These are phyloP conservation scores for Earliella scabrosa DNA, from an alignment of 1,284 basidiomycete genomes.

Conservation along the genomic window DNA sequence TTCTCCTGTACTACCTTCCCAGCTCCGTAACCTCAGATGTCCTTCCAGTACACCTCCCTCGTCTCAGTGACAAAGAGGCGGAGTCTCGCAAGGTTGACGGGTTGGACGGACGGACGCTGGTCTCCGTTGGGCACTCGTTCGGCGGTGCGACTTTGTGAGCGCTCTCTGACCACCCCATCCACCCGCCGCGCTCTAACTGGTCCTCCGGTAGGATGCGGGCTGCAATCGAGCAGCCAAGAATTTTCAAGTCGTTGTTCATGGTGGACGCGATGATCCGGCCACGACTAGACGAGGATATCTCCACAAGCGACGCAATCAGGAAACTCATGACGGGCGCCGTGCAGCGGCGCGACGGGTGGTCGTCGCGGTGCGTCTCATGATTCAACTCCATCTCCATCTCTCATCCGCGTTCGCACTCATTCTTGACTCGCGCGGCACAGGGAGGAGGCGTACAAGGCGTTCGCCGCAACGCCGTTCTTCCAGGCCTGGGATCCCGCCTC, in stretches of 20 bases:
- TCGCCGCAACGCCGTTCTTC: constrained; percentile 73
- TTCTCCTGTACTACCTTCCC: constrained; percentile 48
- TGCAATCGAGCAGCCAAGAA: constrained; percentile 61
- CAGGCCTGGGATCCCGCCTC: constrained; percentile 72
- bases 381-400: not conserved
- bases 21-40: constrained; percentile 19
- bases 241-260: constrained; percentile 78
- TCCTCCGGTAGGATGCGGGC: constrained; percentile 53
- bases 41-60: constrained; percentile 56
- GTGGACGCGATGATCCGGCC: constrained; percentile 78
- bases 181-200: constrained; percentile 9
- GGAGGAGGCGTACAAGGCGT: constrained; percentile 59
- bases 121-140: constrained; percentile 83
- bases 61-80: constrained; percentile 46
- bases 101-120: constrained; percentile 50
- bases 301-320: constrained; percentile 16
- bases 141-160: constrained; percentile 75
- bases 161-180: not conserved
- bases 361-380: constrained; percentile 49
- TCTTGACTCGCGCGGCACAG: constrained; percentile 36
- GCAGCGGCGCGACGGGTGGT: constrained; percentile 67
- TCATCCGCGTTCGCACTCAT: not conserved
- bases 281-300: constrained; percentile 26
- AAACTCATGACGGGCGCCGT: constrained; percentile 52
- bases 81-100: constrained; percentile 47